These are phyloP conservation scores for Leccinum proximum DNA, from an alignment of 1,284 basidiomycete genomes.

Conservation along the genomic window DNA sequence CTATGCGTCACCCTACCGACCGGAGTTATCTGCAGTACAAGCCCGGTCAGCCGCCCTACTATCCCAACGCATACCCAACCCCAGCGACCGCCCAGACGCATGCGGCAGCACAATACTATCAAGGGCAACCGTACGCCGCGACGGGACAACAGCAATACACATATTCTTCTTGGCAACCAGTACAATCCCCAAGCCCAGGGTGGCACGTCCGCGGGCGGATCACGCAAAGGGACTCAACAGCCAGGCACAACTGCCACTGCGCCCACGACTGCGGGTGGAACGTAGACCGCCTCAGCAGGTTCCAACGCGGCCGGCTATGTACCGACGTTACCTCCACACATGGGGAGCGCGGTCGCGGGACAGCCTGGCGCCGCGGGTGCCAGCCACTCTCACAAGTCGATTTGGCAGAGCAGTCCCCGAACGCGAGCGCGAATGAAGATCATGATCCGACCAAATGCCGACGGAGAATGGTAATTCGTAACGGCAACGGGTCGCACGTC, in stretches of 20 bases:
- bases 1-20: slow-evolving; percentile 29
- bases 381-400: no score
- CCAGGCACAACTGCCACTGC: slow-evolving; percentile 30
- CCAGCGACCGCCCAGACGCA: slow-evolving; percentile 24
- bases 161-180: slow-evolving; percentile 32
- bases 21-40: slow-evolving; percentile 30
- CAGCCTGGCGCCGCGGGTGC: no score
- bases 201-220: slow-evolving; percentile 26
- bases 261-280: slow-evolving; percentile 10
- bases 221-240: slow-evolving; percentile 51
- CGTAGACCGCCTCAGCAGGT: no score
- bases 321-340: no score
- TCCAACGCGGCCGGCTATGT: no score
- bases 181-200: slow-evolving; percentile 30
- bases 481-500: no score
- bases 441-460: no score
- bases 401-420: no score
- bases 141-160: slow-evolving; percentile 32
- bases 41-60: slow-evolving; percentile 31
- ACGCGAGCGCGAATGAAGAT: no score
- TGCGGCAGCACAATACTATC: slow-evolving; percentile 30
- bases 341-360: no score
- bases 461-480: no score
- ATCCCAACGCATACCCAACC: slow-evolving; percentile 26
- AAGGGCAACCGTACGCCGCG: slow-evolving; percentile 27